Conservation (phyloP, 495 filamentous ascomycete genomes). For the Cercophora sp. region DNA sequence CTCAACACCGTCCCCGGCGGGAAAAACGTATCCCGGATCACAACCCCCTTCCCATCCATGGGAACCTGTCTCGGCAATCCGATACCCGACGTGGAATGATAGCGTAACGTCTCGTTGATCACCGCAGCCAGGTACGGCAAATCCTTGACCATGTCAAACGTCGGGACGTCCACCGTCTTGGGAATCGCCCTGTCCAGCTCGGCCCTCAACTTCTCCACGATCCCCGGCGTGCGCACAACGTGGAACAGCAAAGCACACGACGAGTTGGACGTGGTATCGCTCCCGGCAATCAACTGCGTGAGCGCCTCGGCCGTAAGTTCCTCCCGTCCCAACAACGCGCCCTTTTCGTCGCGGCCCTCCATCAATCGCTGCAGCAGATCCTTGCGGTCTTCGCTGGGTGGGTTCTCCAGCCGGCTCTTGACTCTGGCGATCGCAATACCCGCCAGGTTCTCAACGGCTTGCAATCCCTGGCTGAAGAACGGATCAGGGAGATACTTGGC, state of each 20-base stretch:
- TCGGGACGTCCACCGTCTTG: slow-evolving; percentile 57
- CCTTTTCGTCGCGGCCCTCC: slow-evolving; percentile 80
- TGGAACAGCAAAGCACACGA: slow-evolving; percentile 83
- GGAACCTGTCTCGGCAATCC: slow-evolving; percentile 83
- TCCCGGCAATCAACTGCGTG: slow-evolving; percentile 87
- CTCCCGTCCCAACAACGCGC: slow-evolving; percentile 64
- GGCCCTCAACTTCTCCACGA: slow-evolving; percentile 64
- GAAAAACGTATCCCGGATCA: slow-evolving; percentile 58
- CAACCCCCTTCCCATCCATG: slow-evolving; percentile 44
- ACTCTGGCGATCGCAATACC: slow-evolving; percentile 81
- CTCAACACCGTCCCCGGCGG: slow-evolving; percentile 70
- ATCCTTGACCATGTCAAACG: slow-evolving; percentile 67
- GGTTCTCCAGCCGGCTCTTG: slow-evolving; percentile 63
- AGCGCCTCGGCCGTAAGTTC: slow-evolving; percentile 86
- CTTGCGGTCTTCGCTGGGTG: slow-evolving; percentile 58
- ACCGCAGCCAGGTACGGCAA: slow-evolving; percentile 74
- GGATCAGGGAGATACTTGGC: slow-evolving; percentile 64
- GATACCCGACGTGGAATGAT: slow-evolving; percentile 84
- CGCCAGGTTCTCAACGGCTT: slow-evolving; percentile 62
- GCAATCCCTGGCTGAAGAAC: slow-evolving; percentile 61
- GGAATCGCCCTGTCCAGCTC: slow-evolving; percentile 70
- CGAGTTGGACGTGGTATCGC: slow-evolving; percentile 87
- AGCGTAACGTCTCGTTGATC: slow-evolving; percentile 85
- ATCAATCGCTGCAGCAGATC: slow-evolving; percentile 81
- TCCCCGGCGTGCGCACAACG: slow-evolving; percentile 63